Conservation (phyloP, 2,329 filamentous ascomycete genomes). For the Xenoacremonium recifei region DNA sequence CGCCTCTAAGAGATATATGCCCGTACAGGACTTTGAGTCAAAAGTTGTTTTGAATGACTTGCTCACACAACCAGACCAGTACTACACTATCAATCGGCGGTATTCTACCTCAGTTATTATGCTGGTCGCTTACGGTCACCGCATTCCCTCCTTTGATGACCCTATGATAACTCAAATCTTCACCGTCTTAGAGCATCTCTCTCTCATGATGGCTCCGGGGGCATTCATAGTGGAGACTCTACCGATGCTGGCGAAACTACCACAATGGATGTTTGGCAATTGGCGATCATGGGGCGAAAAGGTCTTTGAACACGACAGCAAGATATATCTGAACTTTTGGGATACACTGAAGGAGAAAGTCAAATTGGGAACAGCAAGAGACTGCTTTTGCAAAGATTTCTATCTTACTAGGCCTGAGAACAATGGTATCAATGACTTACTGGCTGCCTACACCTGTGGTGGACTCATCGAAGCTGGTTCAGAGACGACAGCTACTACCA, state of each 20-base stretch:
- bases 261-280: slow-evolving; percentile 8
- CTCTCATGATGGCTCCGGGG: slow-evolving; percentile 9
- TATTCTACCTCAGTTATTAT: slow-evolving; percentile 20
- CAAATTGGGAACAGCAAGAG: slow-evolving; percentile 9
- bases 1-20: slow-evolving; percentile 11
- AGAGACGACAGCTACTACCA: slow-evolving; percentile 19
- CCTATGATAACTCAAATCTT: slow-evolving; percentile 17
- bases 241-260: slow-evolving; percentile 5
- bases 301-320: slow-evolving; percentile 13
- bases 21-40: slow-evolving; percentile 20
- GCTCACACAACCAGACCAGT: slow-evolving; percentile 8
- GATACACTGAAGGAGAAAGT: slow-evolving; percentile 9
- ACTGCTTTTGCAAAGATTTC: slow-evolving; percentile 19
- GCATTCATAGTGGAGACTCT: slow-evolving; percentile 12
- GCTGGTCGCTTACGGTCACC: slow-evolving; percentile 17
- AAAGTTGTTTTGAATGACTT: slow-evolving; percentile 11
- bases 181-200: slow-evolving; percentile 13
- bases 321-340: slow-evolving; percentile 16
- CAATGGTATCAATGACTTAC: slow-evolving; percentile 16
- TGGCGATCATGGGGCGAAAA: slow-evolving; percentile 12
- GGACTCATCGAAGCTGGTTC: slow-evolving; percentile 19
- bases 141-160: slow-evolving; percentile 15
- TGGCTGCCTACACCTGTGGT: slow-evolving; percentile 15
- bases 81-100: slow-evolving; percentile 17
- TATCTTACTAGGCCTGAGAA: slow-evolving; percentile 11